phyloP scores from a whole-genome alignment of 495 filamentous ascomycete genomes.

The Glutinoglossum americanum region DNA sequence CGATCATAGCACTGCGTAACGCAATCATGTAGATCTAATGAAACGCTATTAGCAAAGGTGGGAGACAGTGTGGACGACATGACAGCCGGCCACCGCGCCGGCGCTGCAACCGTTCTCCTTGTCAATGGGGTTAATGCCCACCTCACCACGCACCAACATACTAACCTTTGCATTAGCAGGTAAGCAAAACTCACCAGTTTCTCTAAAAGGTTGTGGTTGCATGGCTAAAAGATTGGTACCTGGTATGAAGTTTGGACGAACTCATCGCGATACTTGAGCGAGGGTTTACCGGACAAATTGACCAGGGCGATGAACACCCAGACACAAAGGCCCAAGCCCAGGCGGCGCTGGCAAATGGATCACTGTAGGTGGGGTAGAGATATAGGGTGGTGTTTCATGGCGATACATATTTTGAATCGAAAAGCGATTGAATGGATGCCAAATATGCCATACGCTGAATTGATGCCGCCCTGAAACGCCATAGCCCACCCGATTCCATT shows the following conservation, averaged over 20 bases:
- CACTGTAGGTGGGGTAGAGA: neutral
- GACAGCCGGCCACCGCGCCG: slow-evolving; percentile 64
- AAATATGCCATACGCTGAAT: neutral
- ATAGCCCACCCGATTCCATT: neutral
- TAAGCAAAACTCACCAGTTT: neutral
- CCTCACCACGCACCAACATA: slow-evolving; percentile 54
- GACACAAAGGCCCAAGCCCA: slow-evolving; percentile 5
- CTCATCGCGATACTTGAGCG: slow-evolving; percentile 4
- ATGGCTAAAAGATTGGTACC: neutral
- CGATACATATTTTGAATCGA: neutral
- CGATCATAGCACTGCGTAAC: slow-evolving; percentile 2
- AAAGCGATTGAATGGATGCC: neutral
- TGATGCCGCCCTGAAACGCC: neutral
- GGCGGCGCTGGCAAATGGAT: neutral
- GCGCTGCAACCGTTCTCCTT: slow-evolving; percentile 74
- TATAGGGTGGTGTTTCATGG: no score
- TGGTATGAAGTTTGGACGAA: slow-evolving; percentile 4
- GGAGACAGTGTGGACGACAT: slow-evolving; percentile 91
- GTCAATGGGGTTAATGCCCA: slow-evolving; percentile 59
- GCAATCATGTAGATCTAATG: neutral
- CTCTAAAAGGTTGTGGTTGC: neutral
- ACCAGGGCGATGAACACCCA: slow-evolving; percentile 4
- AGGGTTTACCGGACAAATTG: slow-evolving; percentile 7
- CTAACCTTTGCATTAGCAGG: slow-evolving; percentile 27
- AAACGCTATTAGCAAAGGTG: slow-evolving; percentile 20